A percentile compares a stretch with the other conserved stretches of the same genome.
These are phyloP conservation scores for Tillandsia leiboldiana DNA, from an alignment of 176 grass and related monocot genomes.

Conservation along the genomic window DNA sequence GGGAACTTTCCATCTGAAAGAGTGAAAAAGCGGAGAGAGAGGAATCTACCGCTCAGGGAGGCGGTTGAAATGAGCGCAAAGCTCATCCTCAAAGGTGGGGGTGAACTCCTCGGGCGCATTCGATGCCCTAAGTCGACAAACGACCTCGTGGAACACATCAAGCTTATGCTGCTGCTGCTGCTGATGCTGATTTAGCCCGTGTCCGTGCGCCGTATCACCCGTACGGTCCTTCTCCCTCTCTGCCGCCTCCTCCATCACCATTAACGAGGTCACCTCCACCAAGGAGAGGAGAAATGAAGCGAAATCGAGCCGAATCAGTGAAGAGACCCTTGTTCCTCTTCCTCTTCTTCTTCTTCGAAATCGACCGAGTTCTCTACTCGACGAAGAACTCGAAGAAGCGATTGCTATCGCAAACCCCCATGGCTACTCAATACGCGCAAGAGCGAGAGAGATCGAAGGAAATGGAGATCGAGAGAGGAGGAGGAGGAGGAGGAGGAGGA, in stretches of 20 bases:
- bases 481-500: no score
- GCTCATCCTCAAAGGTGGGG: conserved; percentile 10
- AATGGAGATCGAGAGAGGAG: no score
- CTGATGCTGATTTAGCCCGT: background rate
- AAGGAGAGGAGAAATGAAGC: background rate
- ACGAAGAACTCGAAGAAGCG: no score
- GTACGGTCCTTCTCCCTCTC: background rate
- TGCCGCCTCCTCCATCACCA: conserved; percentile 51
- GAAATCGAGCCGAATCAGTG: no score
- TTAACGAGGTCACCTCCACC: conserved; percentile 8
- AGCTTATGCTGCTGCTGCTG: conserved; percentile 37
- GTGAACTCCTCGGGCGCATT: conserved; percentile 1
- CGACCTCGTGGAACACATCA: conserved; percentile 18
- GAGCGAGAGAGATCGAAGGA: no score
- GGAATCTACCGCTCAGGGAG: conserved; percentile 24
- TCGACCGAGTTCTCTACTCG: no score
- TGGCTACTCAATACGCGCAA: no score
- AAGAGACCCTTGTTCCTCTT: no score
- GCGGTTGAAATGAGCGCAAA: conserved; percentile 28
- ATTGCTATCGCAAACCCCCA: no score
- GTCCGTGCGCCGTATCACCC: background rate
- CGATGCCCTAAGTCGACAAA: conserved; percentile 15
- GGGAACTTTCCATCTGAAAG: background rate
- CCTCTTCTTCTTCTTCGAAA: no score
- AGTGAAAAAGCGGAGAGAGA: background rate